phyloP scores from a whole-genome alignment of 1,139 yeast genomes.

The Taphrina wiesneri region DNA sequence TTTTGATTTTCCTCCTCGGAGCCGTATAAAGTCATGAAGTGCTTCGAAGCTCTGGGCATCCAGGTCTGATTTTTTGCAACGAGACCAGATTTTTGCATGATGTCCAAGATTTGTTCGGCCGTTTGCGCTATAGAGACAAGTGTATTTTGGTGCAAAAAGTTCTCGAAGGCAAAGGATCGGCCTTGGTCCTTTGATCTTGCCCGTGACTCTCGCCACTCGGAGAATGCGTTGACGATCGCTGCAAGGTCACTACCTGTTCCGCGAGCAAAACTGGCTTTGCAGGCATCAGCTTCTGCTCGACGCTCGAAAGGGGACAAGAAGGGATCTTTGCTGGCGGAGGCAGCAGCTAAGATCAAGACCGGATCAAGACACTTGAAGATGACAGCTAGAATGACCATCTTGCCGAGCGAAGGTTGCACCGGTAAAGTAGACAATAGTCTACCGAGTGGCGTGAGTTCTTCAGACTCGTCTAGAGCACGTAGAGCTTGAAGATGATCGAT shows the following conservation, averaged over 20 bases:
- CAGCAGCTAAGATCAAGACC: conserved; percentile 39
- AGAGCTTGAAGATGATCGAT: conserved; percentile 52
- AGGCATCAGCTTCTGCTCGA: conserved; percentile 28
- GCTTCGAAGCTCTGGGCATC: conserved; percentile 4
- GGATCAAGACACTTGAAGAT: conserved; percentile 41
- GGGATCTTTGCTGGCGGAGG: conserved; percentile 35
- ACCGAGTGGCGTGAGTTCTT: conserved; percentile 63
- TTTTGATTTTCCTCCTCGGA: conserved; percentile 36
- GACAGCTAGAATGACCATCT: conserved; percentile 54
- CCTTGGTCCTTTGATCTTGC: conserved; percentile 12
- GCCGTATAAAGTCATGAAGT: conserved; percentile 34
- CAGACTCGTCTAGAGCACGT: conserved; percentile 60
- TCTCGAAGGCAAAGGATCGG: conserved; percentile 15
- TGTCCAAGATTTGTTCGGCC: conserved; percentile 37
- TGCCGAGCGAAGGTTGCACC: conserved; percentile 72
- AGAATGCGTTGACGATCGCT: conserved; percentile 33
- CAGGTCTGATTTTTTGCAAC: neutral
- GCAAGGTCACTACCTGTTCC: conserved; percentile 33
- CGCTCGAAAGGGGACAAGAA: conserved; percentile 37
- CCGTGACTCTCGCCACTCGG: conserved; percentile 13
- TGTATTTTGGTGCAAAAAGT: conserved; percentile 36
- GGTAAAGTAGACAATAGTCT: conserved; percentile 49
- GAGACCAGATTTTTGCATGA: conserved; percentile 35
- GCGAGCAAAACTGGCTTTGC: conserved; percentile 21
- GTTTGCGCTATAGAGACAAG: conserved; percentile 35